Conservation (phyloP, 129 eudicot species). For the Arctium minus region DNA sequence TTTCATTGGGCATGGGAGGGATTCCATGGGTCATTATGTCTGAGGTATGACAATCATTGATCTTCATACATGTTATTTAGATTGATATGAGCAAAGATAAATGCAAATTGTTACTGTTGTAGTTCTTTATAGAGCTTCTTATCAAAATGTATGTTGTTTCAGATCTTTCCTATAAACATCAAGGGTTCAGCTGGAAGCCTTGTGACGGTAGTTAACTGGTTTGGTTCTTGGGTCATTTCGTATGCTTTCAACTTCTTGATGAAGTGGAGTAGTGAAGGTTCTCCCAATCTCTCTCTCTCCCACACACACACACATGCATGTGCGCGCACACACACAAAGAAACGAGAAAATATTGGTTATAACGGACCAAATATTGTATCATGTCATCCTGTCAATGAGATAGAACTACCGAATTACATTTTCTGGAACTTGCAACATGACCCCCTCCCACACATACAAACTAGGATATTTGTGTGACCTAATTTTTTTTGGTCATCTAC, state of each 20-base stretch:
- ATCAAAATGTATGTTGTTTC: constrained; percentile 3
- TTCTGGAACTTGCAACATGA: too few species aligned
- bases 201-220: constrained; percentile 86
- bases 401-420: too few species aligned
- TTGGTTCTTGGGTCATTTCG: constrained; percentile 84
- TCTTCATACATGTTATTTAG: neutral
- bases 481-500: too few species aligned
- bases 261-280: constrained; percentile 73
- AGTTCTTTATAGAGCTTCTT: neutral
- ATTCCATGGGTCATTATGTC: constrained; percentile 95
- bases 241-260: constrained; percentile 68
- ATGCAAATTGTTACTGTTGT: neutral
- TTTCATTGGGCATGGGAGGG: constrained; percentile 87
- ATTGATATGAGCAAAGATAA: neutral
- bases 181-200: constrained; percentile 89
- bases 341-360: neutral
- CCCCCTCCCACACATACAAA: too few species aligned
- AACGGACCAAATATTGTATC: too few species aligned
- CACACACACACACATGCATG: neutral
- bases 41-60: constrained; percentile 49
- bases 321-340: too few species aligned
- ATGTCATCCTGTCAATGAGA: too few species aligned
- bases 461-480: too few species aligned
- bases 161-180: constrained; percentile 89
- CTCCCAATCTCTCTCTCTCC: constrained; percentile 4